phyloP scores from a whole-genome alignment of 257 asterid genomes.

The Lycium ferocissimum region DNA sequence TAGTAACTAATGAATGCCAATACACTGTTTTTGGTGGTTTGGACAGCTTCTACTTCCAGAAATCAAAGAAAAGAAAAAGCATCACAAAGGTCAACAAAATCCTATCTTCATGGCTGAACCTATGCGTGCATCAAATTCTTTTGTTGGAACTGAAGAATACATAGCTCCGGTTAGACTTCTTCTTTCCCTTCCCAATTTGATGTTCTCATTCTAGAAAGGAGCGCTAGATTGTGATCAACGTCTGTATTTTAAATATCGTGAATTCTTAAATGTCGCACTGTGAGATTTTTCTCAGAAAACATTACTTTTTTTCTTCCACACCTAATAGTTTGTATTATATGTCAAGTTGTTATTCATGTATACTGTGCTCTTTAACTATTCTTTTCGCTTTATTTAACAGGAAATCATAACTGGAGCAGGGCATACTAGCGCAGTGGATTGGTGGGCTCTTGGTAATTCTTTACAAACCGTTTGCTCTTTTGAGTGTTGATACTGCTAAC shows the following conservation, averaged over 20 bases:
- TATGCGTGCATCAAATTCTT: conserved; percentile 96
- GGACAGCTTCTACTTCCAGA: conserved; percentile 90
- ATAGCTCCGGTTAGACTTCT: conserved; percentile 86
- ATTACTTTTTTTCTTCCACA: neutral
- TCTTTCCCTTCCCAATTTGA: neutral
- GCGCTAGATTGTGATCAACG: neutral
- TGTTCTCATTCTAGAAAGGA: neutral
- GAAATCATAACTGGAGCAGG: conserved; percentile 97
- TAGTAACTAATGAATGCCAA: neutral
- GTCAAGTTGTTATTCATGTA: neutral
- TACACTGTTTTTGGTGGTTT: conserved; percentile 31
- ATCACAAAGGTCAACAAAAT: conserved; percentile 61
- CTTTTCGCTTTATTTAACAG: conserved; percentile 43
- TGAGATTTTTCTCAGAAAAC: neutral
- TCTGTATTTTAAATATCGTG: neutral
- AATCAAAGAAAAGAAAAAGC: conserved; percentile 69
- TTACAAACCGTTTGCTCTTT: conserved; percentile 11
- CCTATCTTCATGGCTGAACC: conserved; percentile 97
- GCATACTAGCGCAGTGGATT: conserved; percentile 96
- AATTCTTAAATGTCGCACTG: neutral
- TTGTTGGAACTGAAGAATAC: conserved; percentile 98
- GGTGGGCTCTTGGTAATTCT: conserved; percentile 99
- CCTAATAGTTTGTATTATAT: neutral
- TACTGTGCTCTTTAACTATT: neutral
- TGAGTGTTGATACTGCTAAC: neutral